These are phyloP conservation scores for Bisporella sp. DNA, from an alignment of 2,329 filamentous ascomycete species.

Conservation along the genomic window DNA sequence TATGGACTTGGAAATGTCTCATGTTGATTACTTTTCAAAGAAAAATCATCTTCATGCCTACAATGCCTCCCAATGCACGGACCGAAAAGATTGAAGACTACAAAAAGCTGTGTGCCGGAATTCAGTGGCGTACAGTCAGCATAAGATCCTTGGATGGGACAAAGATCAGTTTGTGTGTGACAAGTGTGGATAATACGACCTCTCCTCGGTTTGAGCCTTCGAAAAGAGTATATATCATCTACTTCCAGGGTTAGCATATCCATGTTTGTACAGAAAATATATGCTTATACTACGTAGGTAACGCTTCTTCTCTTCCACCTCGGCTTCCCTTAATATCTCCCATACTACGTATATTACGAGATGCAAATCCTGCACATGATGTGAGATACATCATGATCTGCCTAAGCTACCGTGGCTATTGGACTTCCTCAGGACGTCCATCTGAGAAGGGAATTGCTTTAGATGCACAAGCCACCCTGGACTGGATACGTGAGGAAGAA, in stretches of 20 bases:
- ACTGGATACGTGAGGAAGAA: slow-evolving; percentile 48
- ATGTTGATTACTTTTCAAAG: slow-evolving; percentile 76
- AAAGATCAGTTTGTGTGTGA: slow-evolving; percentile 51
- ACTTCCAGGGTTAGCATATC: slow-evolving; percentile 43
- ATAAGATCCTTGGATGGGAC: slow-evolving; percentile 59
- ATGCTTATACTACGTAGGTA: slow-evolving; percentile 37
- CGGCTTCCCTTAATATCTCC: slow-evolving; percentile 49
- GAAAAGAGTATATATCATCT: slow-evolving; percentile 42
- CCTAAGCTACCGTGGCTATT: slow-evolving; percentile 51
- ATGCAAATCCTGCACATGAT: slow-evolving; percentile 12
- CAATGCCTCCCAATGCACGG: slow-evolving; percentile 63
- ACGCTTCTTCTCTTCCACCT: slow-evolving; percentile 51
- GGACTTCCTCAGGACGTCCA: slow-evolving; percentile 67
- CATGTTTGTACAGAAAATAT: slow-evolving; percentile 5
- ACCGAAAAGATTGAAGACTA: slow-evolving; percentile 62
- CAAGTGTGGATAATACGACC: slow-evolving; percentile 12
- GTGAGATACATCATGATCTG: slow-evolving; percentile 43
- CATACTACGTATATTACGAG: slow-evolving; percentile 39
- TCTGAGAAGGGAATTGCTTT: slow-evolving; percentile 63
- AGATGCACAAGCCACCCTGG: slow-evolving; percentile 58
- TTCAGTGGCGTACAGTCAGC: slow-evolving; percentile 61
- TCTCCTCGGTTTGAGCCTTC: background rate
- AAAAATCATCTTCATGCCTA: slow-evolving; percentile 76
- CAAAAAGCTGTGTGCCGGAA: slow-evolving; percentile 46
- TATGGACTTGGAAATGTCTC: slow-evolving; percentile 62